A percentile compares a stretch with the other conserved stretches of the same genome.
phyloP scores from a whole-genome alignment of 768 basidiomycete genomes.

The Calocybe indica region DNA sequence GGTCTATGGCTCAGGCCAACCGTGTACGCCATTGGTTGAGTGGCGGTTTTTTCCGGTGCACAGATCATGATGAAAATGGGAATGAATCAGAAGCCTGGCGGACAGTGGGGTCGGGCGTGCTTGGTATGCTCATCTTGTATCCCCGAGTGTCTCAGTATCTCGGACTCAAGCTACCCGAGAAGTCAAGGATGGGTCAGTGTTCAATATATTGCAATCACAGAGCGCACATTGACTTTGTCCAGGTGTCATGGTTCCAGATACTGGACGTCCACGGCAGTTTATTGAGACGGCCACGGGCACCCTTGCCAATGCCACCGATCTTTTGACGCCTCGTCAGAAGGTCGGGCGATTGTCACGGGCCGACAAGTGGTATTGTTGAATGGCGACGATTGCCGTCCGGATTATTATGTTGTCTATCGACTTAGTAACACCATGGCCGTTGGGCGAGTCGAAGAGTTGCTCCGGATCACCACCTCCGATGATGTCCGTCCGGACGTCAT shows the following conservation, averaged over 20 bases:
- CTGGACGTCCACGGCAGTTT: background rate
- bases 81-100: background rate
- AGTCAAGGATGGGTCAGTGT: no score
- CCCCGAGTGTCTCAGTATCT: background rate
- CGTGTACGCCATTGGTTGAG: conserved; percentile 20
- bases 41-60: conserved; percentile 8
- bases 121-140: background rate
- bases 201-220: no score
- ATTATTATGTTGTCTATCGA: background rate
- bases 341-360: background rate
- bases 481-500: background rate
- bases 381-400: background rate
- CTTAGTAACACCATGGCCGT: background rate
- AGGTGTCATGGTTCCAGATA: background rate
- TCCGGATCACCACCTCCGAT: background rate
- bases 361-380: background rate
- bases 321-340: background rate
- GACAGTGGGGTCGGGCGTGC: background rate
- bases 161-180: no score
- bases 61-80: background rate
- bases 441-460: background rate
- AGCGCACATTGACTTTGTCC: no score
- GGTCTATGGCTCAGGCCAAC: conserved; percentile 17
- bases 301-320: background rate
- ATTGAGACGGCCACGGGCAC: background rate